These are phyloP conservation scores for Salix viminalis DNA, from an alignment of 345 rosid genomes.

Conservation along the genomic window DNA sequence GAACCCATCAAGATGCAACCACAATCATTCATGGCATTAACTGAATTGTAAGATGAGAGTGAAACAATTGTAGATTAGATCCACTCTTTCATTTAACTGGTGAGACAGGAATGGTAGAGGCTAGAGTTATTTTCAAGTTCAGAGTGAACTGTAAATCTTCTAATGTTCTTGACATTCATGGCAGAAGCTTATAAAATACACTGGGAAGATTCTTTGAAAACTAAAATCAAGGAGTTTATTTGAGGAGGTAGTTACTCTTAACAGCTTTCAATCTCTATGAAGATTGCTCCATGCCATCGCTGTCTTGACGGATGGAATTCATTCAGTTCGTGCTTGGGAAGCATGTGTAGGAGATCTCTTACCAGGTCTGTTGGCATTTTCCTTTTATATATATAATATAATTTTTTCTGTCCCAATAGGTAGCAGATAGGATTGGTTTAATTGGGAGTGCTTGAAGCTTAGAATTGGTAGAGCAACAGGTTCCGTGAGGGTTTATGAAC, in stretches of 20 bases:
- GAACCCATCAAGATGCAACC: constrained; percentile 21
- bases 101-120: constrained; percentile 22
- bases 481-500: not conserved
- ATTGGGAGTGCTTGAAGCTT: not conserved
- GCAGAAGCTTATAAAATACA: constrained; percentile 19
- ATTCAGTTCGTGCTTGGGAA: not conserved
- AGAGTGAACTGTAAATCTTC: constrained; percentile 25
- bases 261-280: not conserved
- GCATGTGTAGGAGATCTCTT: constrained; percentile 11
- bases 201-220: constrained; percentile 28
- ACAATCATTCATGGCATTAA: constrained; percentile 17
- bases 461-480: not conserved
- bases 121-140: constrained; percentile 18
- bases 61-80: constrained; percentile 28
- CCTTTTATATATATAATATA: not conserved
- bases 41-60: constrained; percentile 18
- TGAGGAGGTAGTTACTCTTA: constrained; percentile 4
- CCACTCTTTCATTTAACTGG: constrained; percentile 27
- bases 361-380: constrained; percentile 14
- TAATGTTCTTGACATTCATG: constrained; percentile 20
- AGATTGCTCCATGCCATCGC: constrained; percentile 13
- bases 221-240: constrained; percentile 19
- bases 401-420: not conserved
- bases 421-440: not conserved
- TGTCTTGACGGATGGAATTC: not conserved